phyloP scores from a whole-genome alignment of 2,329 filamentous ascomycete genomes.

The Epichloe hybrida region DNA sequence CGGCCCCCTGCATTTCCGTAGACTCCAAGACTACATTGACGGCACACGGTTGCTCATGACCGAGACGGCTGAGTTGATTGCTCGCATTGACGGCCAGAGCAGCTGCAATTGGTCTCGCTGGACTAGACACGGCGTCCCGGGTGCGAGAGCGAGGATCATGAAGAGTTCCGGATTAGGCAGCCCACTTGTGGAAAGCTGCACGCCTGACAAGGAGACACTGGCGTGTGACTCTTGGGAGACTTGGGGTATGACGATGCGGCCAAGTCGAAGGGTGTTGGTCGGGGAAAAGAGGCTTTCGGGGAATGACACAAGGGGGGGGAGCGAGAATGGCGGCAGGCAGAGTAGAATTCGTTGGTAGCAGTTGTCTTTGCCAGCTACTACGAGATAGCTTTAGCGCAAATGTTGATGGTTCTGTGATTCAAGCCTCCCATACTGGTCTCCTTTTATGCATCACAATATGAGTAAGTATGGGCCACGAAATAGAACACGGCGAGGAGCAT shows the following conservation, averaged over 20 bases:
- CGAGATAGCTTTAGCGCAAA: too few relatives aligned
- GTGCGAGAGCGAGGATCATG: conserved; percentile 5
- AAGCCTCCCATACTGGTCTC: too few relatives aligned
- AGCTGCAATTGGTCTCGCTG: not conserved
- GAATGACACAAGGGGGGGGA: not conserved
- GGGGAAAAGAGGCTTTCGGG: not conserved
- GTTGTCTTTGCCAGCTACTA: not conserved
- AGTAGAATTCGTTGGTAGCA: not conserved
- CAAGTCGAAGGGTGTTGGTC: not conserved
- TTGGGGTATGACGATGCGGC: not conserved
- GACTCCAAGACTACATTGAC: not conserved
- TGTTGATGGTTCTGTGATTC: too few relatives aligned
- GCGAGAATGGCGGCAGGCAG: not conserved
- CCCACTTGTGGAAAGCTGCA: conserved; percentile 9
- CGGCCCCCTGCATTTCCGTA: not conserved
- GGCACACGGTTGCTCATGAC: not conserved
- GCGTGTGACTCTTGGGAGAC: not conserved
- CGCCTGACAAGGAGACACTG: conserved; percentile 7
- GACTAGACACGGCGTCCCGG: not conserved
- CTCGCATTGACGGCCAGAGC: not conserved
- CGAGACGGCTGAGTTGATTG: too few relatives aligned
- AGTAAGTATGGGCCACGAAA: too few relatives aligned
- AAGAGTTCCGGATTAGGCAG: conserved; percentile 13
- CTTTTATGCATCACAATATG: too few relatives aligned
- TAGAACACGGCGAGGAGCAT: too few relatives aligned